phyloP scores from a whole-genome alignment of 2,329 filamentous ascomycete genomes.

The Albifimbria verrucaria region DNA sequence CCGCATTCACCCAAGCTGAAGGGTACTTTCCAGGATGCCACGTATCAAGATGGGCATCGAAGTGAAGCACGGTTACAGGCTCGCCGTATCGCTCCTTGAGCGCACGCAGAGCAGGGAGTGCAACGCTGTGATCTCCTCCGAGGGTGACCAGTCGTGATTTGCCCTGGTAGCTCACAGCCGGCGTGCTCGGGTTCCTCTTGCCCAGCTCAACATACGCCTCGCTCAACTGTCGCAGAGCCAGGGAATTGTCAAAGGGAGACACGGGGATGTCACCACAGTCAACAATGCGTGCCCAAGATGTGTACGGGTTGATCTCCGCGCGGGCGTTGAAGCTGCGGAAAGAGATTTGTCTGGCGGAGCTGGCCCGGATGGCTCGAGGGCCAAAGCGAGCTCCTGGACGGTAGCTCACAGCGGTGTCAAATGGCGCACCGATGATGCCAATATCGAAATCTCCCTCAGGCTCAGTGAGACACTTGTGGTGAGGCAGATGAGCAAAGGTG shows the following conservation, averaged over 20 bases:
- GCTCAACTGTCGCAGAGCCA: constrained; percentile 76
- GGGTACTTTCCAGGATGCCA: constrained; percentile 78
- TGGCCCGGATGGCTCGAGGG: constrained; percentile 76
- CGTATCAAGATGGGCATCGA: constrained; percentile 71
- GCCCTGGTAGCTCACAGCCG: constrained; percentile 19
- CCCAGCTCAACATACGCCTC: constrained; percentile 67
- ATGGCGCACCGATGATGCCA: constrained; percentile 63
- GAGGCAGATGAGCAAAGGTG: constrained; percentile 64
- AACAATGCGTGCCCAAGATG: constrained; percentile 69
- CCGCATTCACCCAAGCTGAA: constrained; percentile 54
- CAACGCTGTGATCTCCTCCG: constrained; percentile 66
- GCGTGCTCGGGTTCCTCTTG: constrained; percentile 29
- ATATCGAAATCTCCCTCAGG: constrained; percentile 61
- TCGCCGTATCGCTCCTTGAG: constrained; percentile 54
- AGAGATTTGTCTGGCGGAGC: constrained; percentile 70
- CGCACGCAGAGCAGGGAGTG: constrained; percentile 63
- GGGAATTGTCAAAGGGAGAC: constrained; percentile 74
- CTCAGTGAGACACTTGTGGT: constrained; percentile 62
- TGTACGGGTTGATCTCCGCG: constrained; percentile 74
- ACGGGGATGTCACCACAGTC: constrained; percentile 86
- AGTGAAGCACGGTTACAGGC: constrained; percentile 64
- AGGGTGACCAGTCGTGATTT: constrained; percentile 56
- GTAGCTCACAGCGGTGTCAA: constrained; percentile 60
- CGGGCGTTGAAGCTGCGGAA: constrained; percentile 72
- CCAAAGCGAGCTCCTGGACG: constrained; percentile 66